These are phyloP conservation scores for Coprinopsis strossmayeri DNA, from an alignment of 768 basidiomycete genomes.

Conservation along the genomic window DNA sequence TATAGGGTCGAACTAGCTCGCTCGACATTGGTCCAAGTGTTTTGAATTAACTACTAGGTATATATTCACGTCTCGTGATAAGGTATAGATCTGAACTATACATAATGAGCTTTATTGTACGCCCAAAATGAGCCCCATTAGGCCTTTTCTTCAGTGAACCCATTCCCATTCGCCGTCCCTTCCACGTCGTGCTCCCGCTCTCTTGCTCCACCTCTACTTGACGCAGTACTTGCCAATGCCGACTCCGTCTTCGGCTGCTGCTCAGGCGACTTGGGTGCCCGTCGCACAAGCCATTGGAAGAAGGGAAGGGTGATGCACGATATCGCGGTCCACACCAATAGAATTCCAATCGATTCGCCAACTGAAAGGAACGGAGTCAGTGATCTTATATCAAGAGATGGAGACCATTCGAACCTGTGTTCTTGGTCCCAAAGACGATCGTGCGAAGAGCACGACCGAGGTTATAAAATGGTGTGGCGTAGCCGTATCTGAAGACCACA, in stretches of 20 bases:
- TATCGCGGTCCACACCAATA: constrained; percentile 47
- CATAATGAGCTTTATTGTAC: no score
- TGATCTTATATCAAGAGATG: not conserved
- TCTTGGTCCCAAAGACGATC: constrained; percentile 54
- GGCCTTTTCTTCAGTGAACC: no score
- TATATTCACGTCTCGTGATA: no score
- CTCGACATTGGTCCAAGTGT: no score
- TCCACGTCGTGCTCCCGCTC: no score
- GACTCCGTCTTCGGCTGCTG: not conserved
- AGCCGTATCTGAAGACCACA: constrained; percentile 50
- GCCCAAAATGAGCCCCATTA: no score
- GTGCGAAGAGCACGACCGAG: constrained; percentile 46
- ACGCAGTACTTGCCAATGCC: no score
- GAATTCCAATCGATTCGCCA: constrained; percentile 55
- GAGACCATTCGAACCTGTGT: constrained; percentile 30
- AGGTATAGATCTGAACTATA: no score
- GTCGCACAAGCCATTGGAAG: constrained; percentile 30
- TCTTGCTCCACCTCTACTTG: no score
- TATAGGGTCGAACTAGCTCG: no score
- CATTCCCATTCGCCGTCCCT: no score
- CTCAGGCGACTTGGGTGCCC: not conserved
- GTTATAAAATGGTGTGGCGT: constrained; percentile 60
- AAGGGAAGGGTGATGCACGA: constrained; percentile 48
- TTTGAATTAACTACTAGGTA: no score
- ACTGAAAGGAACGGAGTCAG: constrained; percentile 29